Conservation (phyloP, 1,139 yeast genomes). For the Yamadazyma taylorii region DNA sequence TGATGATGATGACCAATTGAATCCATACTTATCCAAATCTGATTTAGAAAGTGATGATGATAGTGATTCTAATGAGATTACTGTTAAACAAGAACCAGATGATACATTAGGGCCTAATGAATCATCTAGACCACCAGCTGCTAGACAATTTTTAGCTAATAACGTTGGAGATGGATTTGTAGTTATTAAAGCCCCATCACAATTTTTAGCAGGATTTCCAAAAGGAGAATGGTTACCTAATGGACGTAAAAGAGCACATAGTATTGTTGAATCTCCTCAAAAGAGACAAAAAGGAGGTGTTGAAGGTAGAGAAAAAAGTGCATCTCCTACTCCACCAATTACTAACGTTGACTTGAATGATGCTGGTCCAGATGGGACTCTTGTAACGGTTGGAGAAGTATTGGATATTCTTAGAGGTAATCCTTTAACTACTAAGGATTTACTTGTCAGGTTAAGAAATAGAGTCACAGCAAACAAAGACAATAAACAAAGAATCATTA, state of each 20-base stretch:
- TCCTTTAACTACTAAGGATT: constrained; percentile 65
- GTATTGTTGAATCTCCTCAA: constrained; percentile 27
- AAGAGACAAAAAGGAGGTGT: constrained; percentile 32
- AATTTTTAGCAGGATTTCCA: constrained; percentile 67
- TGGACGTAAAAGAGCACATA: constrained; percentile 39
- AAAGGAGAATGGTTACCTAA: constrained; percentile 83
- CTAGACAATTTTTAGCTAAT: constrained; percentile 45
- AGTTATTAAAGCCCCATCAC: constrained; percentile 62
- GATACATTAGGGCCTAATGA: constrained; percentile 15
- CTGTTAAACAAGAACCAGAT: constrained; percentile 46
- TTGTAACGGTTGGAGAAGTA: constrained; percentile 72
- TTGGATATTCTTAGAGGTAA: constrained; percentile 60
- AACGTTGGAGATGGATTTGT: constrained; percentile 65
- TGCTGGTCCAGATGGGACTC: constrained; percentile 42
- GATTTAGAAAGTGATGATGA: constrained; percentile 64
- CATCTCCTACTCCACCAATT: constrained; percentile 18
- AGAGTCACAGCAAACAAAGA: constrained; percentile 69
- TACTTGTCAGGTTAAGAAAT: constrained; percentile 59
- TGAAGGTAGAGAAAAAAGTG: constrained; percentile 11
- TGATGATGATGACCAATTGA: constrained; percentile 58
- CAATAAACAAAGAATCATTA: constrained; percentile 66
- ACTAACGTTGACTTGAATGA: constrained; percentile 29
- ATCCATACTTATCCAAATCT: constrained; percentile 78
- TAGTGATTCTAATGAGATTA: constrained; percentile 28
- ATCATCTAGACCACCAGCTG: constrained; percentile 13